Conservation (phyloP, 1,139 yeast genomes). For the Zygosaccharomyces sapae region DNA sequence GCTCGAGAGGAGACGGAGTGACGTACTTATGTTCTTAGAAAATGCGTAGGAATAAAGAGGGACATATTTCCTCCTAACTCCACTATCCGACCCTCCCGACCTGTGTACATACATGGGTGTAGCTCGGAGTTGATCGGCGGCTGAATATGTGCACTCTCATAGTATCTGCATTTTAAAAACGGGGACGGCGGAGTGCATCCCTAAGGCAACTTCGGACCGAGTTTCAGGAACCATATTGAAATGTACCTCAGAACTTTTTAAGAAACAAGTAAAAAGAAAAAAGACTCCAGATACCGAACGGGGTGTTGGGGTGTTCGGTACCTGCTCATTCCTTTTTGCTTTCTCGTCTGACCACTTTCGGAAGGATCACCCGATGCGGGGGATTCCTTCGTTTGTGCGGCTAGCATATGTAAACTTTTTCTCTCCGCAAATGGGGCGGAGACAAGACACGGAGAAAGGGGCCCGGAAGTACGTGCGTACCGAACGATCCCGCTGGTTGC, state of each 20-base stretch:
- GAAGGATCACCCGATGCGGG: neutral
- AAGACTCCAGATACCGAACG: neutral
- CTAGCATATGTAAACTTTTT: neutral
- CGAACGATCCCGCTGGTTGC: too few relatives aligned
- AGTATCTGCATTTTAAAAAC: neutral
- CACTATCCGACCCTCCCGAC: neutral
- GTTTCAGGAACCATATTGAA: too few relatives aligned
- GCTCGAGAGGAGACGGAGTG: neutral
- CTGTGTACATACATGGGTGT: neutral
- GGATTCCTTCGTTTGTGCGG: neutral
- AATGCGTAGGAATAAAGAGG: too few relatives aligned
- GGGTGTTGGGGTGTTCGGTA: neutral
- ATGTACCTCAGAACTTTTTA: too few relatives aligned
- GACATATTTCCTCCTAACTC: neutral
- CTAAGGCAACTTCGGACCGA: neutral
- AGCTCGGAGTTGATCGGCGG: neutral
- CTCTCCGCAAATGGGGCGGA: neutral
- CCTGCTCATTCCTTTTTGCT: neutral
- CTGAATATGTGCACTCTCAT: neutral
- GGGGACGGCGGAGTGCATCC: neutral
- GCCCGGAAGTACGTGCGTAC: neutral
- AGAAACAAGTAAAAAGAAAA: neutral
- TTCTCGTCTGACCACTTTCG: neutral
- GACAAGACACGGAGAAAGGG: neutral
- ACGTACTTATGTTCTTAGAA: neutral